Evolutionary conservation across 2,329 filamentous ascomycete species (phyloP), one percentile per base, ranked within the genome.

Genomic region (Tolypocladium album): DNA sequence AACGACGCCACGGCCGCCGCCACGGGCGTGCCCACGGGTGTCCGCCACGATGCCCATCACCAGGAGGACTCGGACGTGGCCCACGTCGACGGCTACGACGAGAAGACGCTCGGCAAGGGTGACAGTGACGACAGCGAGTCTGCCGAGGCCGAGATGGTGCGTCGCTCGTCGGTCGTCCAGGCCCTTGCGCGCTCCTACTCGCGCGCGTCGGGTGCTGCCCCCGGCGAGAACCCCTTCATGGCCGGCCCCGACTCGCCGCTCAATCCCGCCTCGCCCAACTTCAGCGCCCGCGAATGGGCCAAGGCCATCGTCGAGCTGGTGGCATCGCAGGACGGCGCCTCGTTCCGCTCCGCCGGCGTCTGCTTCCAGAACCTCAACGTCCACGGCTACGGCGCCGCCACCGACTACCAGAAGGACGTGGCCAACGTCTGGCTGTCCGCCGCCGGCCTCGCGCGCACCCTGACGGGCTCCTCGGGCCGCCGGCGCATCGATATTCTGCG

Each of bases 331-430:
- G 79, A 82, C 60, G 85, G 82, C 58, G 76, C 78, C 64, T 69
- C 73, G 17, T 84, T 84, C 70, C 81, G 86, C 66, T 83, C 82
- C 17, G 80, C 83, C 0, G 87, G 88, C 55, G 78, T 90, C 53
- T 78, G 80, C 57, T 90, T 87, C 74, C 81, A 83, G 70, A 81
- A 89, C 67, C 76, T 90, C 60, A 88, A 83, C 62, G 85, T 89
- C 6, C 84, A 85, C 67, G 87, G 87, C 47, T 89, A 81, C 66
- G 87, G 87, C 53, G 81, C 80, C 47, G 77, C 83, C 0, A 88
- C 86, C 1, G 87, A 90, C 69, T 90, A 87, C 71, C 88, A 90
- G 68, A 86, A 85, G 73, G 81, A 86, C 64, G 83, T 88, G 38
- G 76, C 73, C 63, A 88, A 88, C 64, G 75, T 87, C 60, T 84